Base-by-base conservation (phyloP, 805 yeast species). In the Yamadazyma endophytica region DNA sequence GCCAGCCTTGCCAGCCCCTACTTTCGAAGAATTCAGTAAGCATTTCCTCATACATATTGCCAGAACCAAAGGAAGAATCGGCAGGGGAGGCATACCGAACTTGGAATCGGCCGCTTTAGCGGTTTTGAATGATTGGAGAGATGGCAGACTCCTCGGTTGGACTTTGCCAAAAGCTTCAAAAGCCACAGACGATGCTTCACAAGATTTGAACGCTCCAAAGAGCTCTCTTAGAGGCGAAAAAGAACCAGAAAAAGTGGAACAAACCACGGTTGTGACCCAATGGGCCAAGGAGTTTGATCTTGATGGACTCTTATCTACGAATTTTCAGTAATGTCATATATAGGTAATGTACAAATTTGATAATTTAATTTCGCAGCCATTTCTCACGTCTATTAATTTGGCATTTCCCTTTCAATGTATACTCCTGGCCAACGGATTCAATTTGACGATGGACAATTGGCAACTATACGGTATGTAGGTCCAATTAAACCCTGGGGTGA, bases 261-360 rank as follows among this genome's bases (percentile, higher is more conserved):
- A 77, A 49, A 82, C 90, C 21, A 78, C 86, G 9, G 75, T 92
- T 49, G 98, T 92, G n/a, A 61, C 71, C 11, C 73, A 77, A 46
- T 92, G 97, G 97, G 80, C 97, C 13, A 75, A 86, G 58, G 98
- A 89, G 62, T 89, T 92, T 55, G 96, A 88, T 59, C 68, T 92
- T 46, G 96, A 86, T 55, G 86, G 84, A 4, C 68, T 89, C 42
- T 79, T 89, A 51, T 59, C 65, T 26, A 70, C 62, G 36, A 58
- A 62, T 39, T 64, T 62, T 44, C n/a, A n/a, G n/a, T n/a, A n/a
- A n/a, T n/a, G 69, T 68, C 16, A 50, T 31, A 17, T 7, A 24
- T 26, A 26, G 6, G 17, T 19, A 12, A 26, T 26, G 20, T 17
- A 17, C 8, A 3, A 28, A 21, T 24, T 28, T 21, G 12, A 13